phyloP scores from a whole-genome alignment of 2,329 filamentous ascomycete species.

The Aspergillus calidoustus region DNA sequence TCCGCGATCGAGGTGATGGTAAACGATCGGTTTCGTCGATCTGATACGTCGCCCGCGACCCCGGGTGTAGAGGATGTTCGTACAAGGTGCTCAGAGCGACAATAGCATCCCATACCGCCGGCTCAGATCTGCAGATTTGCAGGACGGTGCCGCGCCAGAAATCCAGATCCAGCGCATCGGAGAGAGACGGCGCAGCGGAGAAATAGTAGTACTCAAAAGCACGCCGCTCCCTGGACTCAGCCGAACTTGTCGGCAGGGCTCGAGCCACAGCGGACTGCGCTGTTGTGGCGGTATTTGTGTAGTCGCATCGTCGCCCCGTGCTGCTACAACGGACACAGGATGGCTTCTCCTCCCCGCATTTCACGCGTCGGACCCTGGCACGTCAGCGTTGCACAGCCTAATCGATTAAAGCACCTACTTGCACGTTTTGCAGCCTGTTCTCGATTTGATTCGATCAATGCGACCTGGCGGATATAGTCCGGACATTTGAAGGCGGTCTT shows the following conservation, averaged over 20 bases:
- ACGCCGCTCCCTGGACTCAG: slow-evolving; percentile 25
- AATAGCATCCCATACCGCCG: slow-evolving; percentile 32
- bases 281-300: slow-evolving; percentile 5
- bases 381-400: neutral
- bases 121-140: slow-evolving; percentile 29
- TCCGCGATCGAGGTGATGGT: neutral
- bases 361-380: slow-evolving; percentile 26
- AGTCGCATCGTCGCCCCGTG: slow-evolving; percentile 28
- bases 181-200: slow-evolving; percentile 22
- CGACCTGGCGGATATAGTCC: neutral
- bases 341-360: slow-evolving; percentile 34
- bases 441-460: neutral
- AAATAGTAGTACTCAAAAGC: slow-evolving; percentile 32
- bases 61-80: slow-evolving; percentile 16
- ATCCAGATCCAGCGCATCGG: slow-evolving; percentile 21
- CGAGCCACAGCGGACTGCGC: neutral
- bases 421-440: slow-evolving; percentile 1
- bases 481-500: neutral
- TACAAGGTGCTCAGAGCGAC: slow-evolving; percentile 28
- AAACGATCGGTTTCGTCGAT: neutral
- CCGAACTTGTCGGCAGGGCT: slow-evolving; percentile 2
- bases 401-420: neutral
- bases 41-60: neutral
- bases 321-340: slow-evolving; percentile 17
- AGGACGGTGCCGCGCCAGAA: slow-evolving; percentile 31